A percentile compares a stretch with the other conserved stretches of the same genome.
These are phyloP conservation scores for Globisporangium heterothallicum DNA, from an alignment of 352 stramenopile genomes.

Conservation along the genomic window DNA sequence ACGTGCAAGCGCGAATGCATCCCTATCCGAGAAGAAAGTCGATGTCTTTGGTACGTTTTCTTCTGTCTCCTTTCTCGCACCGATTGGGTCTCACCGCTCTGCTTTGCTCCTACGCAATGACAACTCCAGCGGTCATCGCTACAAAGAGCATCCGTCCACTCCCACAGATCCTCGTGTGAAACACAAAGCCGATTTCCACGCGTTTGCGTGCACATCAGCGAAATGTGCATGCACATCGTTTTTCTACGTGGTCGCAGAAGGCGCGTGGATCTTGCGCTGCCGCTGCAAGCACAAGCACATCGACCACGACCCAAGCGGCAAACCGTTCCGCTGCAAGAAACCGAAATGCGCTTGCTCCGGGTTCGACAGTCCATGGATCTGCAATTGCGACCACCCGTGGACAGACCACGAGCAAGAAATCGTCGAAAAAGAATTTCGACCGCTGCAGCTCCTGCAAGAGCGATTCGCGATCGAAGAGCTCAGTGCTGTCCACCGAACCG, in stretches of 20 bases:
- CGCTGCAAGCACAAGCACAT: conserved; percentile 80
- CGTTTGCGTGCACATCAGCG: conserved; percentile 51
- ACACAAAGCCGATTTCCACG: conserved; percentile 21
- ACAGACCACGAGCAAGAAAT: conserved; percentile 38
- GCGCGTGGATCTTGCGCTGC: conserved; percentile 74
- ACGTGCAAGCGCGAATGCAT: conserved; percentile 70
- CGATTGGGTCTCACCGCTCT: no score
- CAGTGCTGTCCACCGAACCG: conserved; percentile 43
- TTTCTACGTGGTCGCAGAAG: conserved; percentile 79
- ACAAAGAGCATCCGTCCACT: conserved; percentile 62
- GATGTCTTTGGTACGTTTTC: conserved; percentile 54
- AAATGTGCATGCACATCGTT: conserved; percentile 56
- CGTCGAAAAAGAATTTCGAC: conserved; percentile 46
- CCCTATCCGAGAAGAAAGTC: conserved; percentile 66
- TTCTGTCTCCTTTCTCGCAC: not conserved
- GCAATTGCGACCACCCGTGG: conserved; percentile 79
- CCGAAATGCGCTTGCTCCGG: conserved; percentile 45
- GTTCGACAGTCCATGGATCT: conserved; percentile 79
- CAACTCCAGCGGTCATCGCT: conserved; percentile 47
- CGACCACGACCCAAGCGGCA: conserved; percentile 44
- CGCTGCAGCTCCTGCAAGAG: conserved; percentile 35
- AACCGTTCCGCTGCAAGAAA: conserved; percentile 49
- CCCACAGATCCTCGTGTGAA: conserved; percentile 32
- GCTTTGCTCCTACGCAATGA: not conserved
- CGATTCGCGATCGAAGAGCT: conserved; percentile 46